Conservation (phyloP, 179 eudicot species). For the Patellifolia procumbens region DNA sequence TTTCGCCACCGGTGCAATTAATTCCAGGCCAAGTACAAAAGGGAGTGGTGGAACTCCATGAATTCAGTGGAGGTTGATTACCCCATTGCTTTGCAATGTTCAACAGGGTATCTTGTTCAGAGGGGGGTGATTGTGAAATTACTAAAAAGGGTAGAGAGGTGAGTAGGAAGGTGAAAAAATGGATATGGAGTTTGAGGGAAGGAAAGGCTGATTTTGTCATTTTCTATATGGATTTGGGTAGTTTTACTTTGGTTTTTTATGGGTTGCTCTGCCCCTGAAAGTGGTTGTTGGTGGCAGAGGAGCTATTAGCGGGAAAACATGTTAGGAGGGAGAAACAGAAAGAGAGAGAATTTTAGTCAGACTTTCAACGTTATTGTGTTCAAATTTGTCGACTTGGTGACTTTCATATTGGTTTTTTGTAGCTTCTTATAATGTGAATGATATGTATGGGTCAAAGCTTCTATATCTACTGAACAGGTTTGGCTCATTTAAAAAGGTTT, state of each 20-base stretch:
- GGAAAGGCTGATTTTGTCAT: conserved; percentile 38
- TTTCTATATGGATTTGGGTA: conserved; percentile 11
- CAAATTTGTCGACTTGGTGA: conserved; percentile 1
- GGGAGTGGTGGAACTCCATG: conserved; percentile 56
- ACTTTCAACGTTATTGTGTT: not conserved
- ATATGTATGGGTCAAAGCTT: too few species aligned
- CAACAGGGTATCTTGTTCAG: conserved; percentile 42
- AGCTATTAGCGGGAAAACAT: not conserved
- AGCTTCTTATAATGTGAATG: not conserved
- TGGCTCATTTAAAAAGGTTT: too few species aligned
- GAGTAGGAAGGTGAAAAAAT: conserved; percentile 28
- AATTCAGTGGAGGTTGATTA: conserved; percentile 38
- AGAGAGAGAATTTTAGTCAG: not conserved
- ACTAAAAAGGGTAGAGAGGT: conserved; percentile 24
- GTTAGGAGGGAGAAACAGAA: not conserved
- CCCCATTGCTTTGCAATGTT: conserved; percentile 49
- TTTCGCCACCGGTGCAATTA: conserved; percentile 36
- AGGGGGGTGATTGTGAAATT: conserved; percentile 33
- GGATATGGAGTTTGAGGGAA: not conserved
- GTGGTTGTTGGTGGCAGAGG: not conserved
- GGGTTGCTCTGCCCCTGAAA: not conserved
- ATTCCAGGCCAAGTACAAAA: conserved; percentile 71
- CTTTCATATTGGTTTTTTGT: not conserved
- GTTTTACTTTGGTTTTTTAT: not conserved
- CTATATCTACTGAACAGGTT: too few species aligned